Percentiles rank a stretch among this genome's conserved stretches.
Conservation (phyloP, 768 basidiomycete species). For the Tulasnella sp. region DNA sequence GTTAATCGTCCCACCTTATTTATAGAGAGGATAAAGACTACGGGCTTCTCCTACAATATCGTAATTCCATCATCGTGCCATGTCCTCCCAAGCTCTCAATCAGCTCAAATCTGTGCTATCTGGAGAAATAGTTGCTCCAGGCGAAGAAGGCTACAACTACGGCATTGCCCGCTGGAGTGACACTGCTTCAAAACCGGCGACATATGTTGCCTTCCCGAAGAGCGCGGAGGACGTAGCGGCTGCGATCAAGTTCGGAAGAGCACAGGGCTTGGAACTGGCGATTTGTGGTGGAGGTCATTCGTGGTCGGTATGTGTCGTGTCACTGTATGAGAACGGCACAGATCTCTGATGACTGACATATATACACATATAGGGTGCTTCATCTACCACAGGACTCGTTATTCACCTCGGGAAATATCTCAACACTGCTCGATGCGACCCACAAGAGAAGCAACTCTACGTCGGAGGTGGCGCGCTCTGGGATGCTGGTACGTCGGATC, state of each 20-base stretch:
- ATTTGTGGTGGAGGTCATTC: slow-evolving; percentile 6
- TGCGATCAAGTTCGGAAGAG: slow-evolving; percentile 11
- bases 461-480: background rate
- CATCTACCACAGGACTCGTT: background rate
- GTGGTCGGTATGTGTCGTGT: background rate
- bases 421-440: background rate
- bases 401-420: slow-evolving; percentile 1
- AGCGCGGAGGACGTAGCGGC: slow-evolving; percentile 17
- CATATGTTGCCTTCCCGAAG: slow-evolving; percentile 14
- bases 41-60: background rate
- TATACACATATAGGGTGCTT: slow-evolving; percentile 30
- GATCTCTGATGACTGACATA: background rate
- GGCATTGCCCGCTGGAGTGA: slow-evolving; percentile 18
- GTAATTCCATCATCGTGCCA: background rate
- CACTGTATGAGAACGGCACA: background rate
- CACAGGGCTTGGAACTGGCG: slow-evolving; percentile 1
- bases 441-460: background rate
- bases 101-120: background rate
- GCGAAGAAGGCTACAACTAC: slow-evolving; percentile 14
- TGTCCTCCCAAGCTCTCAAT: background rate
- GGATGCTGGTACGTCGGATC: background rate
- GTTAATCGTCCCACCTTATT: background rate
- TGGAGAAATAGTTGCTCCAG: background rate
- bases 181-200: slow-evolving; percentile 8
- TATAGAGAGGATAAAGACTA: background rate